These are phyloP conservation scores for Neurospora africana DNA, from an alignment of 495 filamentous ascomycete species.

Conservation along the genomic window DNA sequence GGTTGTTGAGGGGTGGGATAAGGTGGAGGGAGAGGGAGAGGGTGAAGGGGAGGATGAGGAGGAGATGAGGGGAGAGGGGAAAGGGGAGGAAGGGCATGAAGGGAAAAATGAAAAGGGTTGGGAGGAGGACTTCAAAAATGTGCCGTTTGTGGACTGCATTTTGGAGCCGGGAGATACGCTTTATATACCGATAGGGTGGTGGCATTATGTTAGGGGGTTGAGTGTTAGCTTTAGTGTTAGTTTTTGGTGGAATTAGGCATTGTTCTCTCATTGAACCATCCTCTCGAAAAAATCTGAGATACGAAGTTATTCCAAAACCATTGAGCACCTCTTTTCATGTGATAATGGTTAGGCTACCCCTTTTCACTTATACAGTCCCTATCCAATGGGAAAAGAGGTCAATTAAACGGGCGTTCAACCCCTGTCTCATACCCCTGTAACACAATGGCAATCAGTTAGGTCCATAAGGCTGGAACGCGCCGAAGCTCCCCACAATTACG, in stretches of 20 bases:
- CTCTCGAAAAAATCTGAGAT: too few species aligned
- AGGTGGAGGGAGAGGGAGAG: constrained; percentile 7
- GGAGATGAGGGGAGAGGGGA: constrained; percentile 1
- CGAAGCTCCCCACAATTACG: neutral
- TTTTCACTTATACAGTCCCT: neutral
- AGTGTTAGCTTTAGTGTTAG: constrained; percentile 88
- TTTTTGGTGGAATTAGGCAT: constrained; percentile 75
- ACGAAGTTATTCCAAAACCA: too few species aligned
- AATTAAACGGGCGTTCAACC: neutral
- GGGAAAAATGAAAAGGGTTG: constrained; percentile 48
- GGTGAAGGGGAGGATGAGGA: neutral
- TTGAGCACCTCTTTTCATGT: neutral
- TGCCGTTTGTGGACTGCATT: constrained; percentile 68
- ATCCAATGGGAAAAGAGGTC: neutral
- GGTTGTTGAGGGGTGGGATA: constrained; percentile 44
- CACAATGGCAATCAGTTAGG: neutral
- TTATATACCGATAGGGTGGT: constrained; percentile 94
- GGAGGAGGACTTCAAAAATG: constrained; percentile 42
- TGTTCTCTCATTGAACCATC: too few species aligned
- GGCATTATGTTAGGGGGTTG: constrained; percentile 90
- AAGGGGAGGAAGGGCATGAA: constrained; percentile 5
- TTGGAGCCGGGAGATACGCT: constrained; percentile 72
- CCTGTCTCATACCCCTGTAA: neutral
- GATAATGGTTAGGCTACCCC: neutral
- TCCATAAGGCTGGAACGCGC: neutral